Evolutionary conservation across 2,329 filamentous ascomycete species (phyloP).

Genomic region (Diaporthe sp.): DNA sequence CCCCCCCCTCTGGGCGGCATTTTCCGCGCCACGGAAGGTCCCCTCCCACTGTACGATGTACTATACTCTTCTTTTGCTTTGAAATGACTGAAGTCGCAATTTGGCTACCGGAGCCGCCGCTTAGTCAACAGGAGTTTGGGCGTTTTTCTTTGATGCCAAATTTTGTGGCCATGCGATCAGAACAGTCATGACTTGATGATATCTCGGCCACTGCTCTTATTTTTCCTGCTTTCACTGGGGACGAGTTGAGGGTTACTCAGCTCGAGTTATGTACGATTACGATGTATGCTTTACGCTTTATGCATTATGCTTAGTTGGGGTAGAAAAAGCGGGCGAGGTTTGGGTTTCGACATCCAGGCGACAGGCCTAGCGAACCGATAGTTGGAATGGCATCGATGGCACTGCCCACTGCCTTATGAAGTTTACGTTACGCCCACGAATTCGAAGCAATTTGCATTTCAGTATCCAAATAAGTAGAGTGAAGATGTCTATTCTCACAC

Average conservation of each 20-base stretch:
- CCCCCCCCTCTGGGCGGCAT: not conserved
- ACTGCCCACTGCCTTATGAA: not conserved
- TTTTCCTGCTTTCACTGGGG: not conserved
- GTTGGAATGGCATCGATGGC: not conserved
- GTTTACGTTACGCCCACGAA: not conserved
- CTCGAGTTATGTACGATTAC: constrained; percentile 26
- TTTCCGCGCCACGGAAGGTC: not conserved
- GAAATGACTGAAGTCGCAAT: not conserved
- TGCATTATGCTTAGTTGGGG: not conserved
- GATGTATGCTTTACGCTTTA: constrained; percentile 31
- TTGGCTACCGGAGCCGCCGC: not conserved
- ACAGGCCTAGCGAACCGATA: not conserved
- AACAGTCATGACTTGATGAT: not conserved
- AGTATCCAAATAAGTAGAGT: constrained; percentile 6
- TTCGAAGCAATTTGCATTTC: not conserved
- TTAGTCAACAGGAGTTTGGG: constrained; percentile 3
- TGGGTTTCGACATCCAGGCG: not conserved
- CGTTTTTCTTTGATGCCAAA: not conserved
- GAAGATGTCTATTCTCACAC: constrained; percentile 34
- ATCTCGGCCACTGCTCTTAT: not conserved
- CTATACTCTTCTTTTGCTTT: not conserved
- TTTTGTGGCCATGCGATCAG: not conserved
- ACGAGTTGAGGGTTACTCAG: not conserved
- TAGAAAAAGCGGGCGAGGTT: not conserved
- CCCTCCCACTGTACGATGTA: constrained; percentile 3